phyloP scores from a whole-genome alignment of 805 yeast species.

The Starmera dryadoides region DNA sequence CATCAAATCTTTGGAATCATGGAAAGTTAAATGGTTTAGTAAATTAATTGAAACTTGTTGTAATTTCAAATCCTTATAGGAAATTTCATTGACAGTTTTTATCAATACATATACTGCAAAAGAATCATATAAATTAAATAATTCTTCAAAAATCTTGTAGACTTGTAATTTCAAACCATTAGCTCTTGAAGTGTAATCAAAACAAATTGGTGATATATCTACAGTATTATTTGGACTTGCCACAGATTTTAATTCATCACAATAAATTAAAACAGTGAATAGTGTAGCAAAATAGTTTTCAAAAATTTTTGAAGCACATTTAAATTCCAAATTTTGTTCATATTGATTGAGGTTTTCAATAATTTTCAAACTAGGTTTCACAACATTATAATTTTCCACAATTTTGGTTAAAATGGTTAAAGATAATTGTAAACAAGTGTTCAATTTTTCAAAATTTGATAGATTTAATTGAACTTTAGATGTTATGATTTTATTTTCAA shows the following conservation, averaged over 20 bases:
- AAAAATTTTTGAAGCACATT: slow-evolving; percentile 6
- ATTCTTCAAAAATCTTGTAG: slow-evolving; percentile 23
- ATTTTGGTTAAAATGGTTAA: slow-evolving; percentile 6
- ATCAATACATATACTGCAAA: slow-evolving; percentile 27
- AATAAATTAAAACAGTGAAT: slow-evolving; percentile 6
- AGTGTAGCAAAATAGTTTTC: slow-evolving; percentile 10
- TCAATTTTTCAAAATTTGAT: slow-evolving; percentile 9
- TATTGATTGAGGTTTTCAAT: slow-evolving; percentile 3
- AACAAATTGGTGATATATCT: slow-evolving; percentile 4
- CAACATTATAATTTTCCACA: slow-evolving; percentile 1
- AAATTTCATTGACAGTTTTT: slow-evolving; percentile 24
- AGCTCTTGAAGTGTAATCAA: slow-evolving; percentile 9
- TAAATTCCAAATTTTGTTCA: slow-evolving; percentile 7
- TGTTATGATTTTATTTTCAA: slow-evolving; percentile 2
- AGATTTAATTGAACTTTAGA: slow-evolving; percentile 7
- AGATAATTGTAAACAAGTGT: slow-evolving; percentile 7
- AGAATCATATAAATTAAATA: slow-evolving; percentile 28
- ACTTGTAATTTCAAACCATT: slow-evolving; percentile 17
- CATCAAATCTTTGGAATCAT: slow-evolving; percentile 5
- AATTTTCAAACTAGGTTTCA: slow-evolving; percentile 2
- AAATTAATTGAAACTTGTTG: slow-evolving; percentile 23
- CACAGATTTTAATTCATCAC: slow-evolving; percentile 15
- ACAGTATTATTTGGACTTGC: slow-evolving; percentile 3
- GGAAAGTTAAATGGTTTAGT: slow-evolving; percentile 24
- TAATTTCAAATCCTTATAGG: slow-evolving; percentile 26